These are phyloP conservation scores for Zoysia pacifica DNA, from an alignment of 176 grass and related monocot genomes.

Conservation along the genomic window DNA sequence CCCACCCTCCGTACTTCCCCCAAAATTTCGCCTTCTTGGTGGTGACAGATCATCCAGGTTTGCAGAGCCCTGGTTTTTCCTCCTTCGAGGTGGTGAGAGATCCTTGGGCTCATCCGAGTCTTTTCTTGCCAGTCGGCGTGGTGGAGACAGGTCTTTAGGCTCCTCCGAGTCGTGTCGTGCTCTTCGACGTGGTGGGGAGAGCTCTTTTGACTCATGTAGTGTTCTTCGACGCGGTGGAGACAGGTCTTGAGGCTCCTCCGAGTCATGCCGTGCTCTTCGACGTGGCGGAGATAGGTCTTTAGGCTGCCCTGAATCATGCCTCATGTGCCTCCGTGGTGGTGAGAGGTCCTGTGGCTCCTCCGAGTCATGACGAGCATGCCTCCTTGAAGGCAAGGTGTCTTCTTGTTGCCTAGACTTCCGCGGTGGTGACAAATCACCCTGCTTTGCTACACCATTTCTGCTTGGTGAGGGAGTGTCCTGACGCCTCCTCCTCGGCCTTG, in stretches of 20 bases:
- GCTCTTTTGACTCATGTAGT: too few species aligned
- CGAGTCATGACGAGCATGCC: slow-evolving; percentile 22
- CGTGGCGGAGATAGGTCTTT: slow-evolving; percentile 47
- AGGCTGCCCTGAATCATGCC: slow-evolving; percentile 46
- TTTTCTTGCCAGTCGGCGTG: not conserved
- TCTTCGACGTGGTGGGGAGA: too few species aligned
- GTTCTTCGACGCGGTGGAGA: too few species aligned
- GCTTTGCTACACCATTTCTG: slow-evolving; percentile 3
- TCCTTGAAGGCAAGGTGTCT: slow-evolving; percentile 32
- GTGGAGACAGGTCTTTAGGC: slow-evolving; percentile 38
- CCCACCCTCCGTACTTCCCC: not conserved
- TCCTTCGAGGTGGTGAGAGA: slow-evolving; percentile 42
- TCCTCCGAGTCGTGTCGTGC: too few species aligned
- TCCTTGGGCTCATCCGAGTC: slow-evolving; percentile 34
- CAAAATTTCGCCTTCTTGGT: slow-evolving; percentile 38
- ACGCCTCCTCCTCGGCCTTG: slow-evolving; percentile 40
- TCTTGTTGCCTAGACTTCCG: slow-evolving; percentile 27
- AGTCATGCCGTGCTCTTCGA: slow-evolving; percentile 31
- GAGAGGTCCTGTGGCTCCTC: slow-evolving; percentile 35
- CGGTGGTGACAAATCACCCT: slow-evolving; percentile 51
- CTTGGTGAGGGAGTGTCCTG: slow-evolving; percentile 46
- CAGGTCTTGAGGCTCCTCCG: not conserved
- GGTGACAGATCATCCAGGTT: slow-evolving; percentile 44
- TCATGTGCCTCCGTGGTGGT: slow-evolving; percentile 20
- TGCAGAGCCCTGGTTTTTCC: slow-evolving; percentile 15